A percentile compares a stretch with the other conserved stretches of the same genome.
Conservation (phyloP, 2,329 filamentous ascomycete genomes). For the Talaromyces albobiverticillius region DNA sequence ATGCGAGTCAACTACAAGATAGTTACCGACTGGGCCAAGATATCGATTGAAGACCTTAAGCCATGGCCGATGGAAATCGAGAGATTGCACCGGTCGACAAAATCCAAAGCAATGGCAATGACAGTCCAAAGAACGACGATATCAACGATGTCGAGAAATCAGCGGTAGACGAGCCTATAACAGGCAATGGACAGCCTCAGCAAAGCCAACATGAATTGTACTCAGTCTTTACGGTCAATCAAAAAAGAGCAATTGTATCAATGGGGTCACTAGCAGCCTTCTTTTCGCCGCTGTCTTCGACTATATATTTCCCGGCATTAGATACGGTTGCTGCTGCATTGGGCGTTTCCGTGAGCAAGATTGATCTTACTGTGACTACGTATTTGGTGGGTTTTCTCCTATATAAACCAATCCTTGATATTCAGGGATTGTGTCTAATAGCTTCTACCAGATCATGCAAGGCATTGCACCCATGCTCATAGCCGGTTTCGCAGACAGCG, state of each 20-base stretch:
- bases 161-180: not conserved
- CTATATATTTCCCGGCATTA: constrained; percentile 37
- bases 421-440: not conserved
- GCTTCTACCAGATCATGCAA: constrained; percentile 46
- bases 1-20: too few species aligned
- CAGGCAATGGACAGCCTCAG: not conserved
- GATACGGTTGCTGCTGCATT: constrained; percentile 36
- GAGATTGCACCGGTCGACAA: not conserved
- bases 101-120: not conserved
- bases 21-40: too few species aligned
- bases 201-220: not conserved
- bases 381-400: constrained; percentile 40
- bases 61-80: not conserved
- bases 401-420: not conserved
- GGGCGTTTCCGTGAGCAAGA: constrained; percentile 38
- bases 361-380: constrained; percentile 52
- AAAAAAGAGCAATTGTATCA: constrained; percentile 23
- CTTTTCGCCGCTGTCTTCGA: constrained; percentile 33
- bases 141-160: not conserved
- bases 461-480: constrained; percentile 53
- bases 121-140: too few species aligned
- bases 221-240: constrained; percentile 23
- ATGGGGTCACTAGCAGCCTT: constrained; percentile 26
- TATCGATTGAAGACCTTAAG: too few species aligned
- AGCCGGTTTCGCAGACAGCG: constrained; percentile 49